phyloP scores from a whole-genome alignment of 805 yeast genomes.

The Saccharomycopsis babjevae region DNA sequence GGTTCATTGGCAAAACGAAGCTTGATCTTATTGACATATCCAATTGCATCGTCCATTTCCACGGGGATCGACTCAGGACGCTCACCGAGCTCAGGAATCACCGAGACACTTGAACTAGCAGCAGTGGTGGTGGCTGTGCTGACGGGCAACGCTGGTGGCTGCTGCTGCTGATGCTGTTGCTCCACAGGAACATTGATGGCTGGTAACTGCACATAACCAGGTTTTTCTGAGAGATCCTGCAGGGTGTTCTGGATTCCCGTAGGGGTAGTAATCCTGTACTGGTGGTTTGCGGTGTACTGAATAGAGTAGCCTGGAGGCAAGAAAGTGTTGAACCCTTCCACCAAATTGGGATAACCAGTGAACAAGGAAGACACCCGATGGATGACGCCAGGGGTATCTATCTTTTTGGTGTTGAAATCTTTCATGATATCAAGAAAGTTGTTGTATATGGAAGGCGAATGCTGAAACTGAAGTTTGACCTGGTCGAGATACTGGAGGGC shows the following conservation, averaged over 20 bases:
- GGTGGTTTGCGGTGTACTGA: constrained; percentile 81
- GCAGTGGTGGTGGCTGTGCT: background rate
- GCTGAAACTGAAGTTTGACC: constrained; percentile 84
- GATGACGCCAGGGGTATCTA: constrained; percentile 97
- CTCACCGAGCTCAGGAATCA: background rate
- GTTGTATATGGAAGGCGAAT: constrained; percentile 91
- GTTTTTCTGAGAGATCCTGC: background rate
- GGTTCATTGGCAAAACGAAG: constrained; percentile 90
- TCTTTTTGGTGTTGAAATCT: constrained; percentile 90
- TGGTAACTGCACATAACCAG: background rate
- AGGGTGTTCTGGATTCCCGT: background rate
- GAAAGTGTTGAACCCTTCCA: constrained; percentile 96
- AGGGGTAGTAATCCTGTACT: constrained; percentile 92
- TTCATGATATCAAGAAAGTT: constrained; percentile 96
- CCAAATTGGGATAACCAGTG: constrained; percentile 85
- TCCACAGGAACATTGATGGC: background rate
- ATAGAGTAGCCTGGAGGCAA: constrained; percentile 94
- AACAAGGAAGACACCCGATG: constrained; percentile 87
- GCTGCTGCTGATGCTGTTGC: background rate
- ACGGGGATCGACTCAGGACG: constrained; percentile 28
- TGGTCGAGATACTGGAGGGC: constrained; percentile 92
- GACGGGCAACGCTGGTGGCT: background rate
- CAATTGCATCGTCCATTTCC: constrained; percentile 94
- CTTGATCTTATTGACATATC: constrained; percentile 92
- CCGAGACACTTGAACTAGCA: background rate